phyloP scores from a whole-genome alignment of 2,329 filamentous ascomycete species.

The Gnomoniopsis smithogilvyi region DNA sequence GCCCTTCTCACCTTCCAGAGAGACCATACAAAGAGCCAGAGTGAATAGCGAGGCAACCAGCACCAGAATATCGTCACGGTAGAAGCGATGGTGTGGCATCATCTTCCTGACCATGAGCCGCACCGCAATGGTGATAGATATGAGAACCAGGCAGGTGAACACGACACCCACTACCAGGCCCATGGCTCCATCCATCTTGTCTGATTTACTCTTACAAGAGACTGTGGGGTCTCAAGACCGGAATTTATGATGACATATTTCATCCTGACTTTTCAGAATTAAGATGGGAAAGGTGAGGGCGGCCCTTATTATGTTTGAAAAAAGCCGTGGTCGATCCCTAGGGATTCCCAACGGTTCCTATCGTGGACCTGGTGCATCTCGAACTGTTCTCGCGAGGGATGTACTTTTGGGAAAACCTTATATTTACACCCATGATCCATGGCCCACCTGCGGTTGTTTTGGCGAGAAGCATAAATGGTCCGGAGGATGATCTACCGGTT shows the following conservation, averaged over 20 bases:
- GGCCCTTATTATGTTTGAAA: too few relatives aligned
- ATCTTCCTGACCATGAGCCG: slow-evolving; percentile 9
- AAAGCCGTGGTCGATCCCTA: too few relatives aligned
- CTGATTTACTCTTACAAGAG: background rate
- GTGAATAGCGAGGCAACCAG: slow-evolving; percentile 3
- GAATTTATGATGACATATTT: background rate
- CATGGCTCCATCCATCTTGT: background rate
- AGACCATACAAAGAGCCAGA: slow-evolving; percentile 5
- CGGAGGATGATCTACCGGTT: background rate
- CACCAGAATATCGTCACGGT: slow-evolving; percentile 4
- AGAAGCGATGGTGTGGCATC: slow-evolving; percentile 6
- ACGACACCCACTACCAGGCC: slow-evolving; percentile 1
- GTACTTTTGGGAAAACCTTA: background rate
- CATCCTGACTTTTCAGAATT: background rate
- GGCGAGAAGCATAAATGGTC: background rate
- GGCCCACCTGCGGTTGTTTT: background rate
- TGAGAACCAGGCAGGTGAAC: slow-evolving; percentile 3
- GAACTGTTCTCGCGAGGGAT: background rate
- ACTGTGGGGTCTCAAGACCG: background rate
- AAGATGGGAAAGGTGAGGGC: background rate
- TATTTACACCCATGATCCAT: background rate
- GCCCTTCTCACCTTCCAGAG: slow-evolving; percentile 4
- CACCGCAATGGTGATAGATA: slow-evolving; percentile 4
- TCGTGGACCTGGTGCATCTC: background rate
- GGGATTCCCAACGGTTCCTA: too few relatives aligned